Evolutionary conservation across 1,284 basidiomycete genomes (phyloP).

Genomic region (Rhodotorula mucilaginosa): DNA sequence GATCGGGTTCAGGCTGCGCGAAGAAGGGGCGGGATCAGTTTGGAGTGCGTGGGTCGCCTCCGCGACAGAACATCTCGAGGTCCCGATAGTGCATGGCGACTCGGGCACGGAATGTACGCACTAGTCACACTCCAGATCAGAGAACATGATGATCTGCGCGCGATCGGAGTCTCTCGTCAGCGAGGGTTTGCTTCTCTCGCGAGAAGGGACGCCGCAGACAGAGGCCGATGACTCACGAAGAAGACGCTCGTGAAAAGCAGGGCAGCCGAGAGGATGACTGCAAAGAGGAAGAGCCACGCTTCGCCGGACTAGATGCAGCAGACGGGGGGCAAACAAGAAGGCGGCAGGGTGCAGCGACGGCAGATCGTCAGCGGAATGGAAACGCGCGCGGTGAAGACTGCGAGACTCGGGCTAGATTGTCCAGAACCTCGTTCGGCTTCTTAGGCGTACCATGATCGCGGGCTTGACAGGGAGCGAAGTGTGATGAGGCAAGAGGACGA

Average conservation of each 20-base stretch:
- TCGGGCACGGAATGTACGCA: neutral
- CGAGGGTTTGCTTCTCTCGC: neutral
- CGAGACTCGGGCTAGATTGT: too few relatives aligned
- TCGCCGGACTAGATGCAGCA: slow-evolving; percentile 33
- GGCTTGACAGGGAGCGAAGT: neutral
- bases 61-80: too few relatives aligned
- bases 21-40: slow-evolving; percentile 33
- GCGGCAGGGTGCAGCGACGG: neutral
- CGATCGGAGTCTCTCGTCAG: neutral
- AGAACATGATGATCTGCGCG: slow-evolving; percentile 97
- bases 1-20: slow-evolving; percentile 96
- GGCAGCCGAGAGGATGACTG: slow-evolving; percentile 50
- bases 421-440: neutral
- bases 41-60: too few relatives aligned
- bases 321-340: neutral
- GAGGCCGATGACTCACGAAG: slow-evolving; percentile 64
- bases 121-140: slow-evolving; percentile 76
- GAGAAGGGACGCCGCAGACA: neutral
- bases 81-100: neutral
- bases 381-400: neutral
- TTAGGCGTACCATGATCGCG: neutral
- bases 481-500: neutral
- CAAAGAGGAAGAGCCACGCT: slow-evolving; percentile 39
- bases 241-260: slow-evolving; percentile 97
- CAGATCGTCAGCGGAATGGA: neutral